Evolutionary conservation across 2,329 filamentous ascomycete genomes (phyloP).

Genomic region (Immersiporthe knoxdaviesiana): DNA sequence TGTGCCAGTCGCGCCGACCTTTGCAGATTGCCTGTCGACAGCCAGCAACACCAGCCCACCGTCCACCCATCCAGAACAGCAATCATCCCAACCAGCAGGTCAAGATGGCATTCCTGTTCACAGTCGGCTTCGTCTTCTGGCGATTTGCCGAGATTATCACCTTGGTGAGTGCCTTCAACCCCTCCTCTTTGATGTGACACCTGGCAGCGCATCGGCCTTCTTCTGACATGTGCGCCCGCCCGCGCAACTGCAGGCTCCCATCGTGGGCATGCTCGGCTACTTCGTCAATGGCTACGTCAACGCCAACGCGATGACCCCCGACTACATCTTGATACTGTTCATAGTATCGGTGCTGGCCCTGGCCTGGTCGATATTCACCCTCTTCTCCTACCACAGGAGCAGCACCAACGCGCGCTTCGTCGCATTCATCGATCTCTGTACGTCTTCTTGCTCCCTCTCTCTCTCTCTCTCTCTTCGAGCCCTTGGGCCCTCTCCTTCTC

Average conservation of each 20-base stretch:
- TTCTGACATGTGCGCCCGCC: slow-evolving; percentile 10
- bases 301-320: slow-evolving; percentile 61
- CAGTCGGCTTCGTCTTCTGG: slow-evolving; percentile 65
- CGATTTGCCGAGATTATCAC: slow-evolving; percentile 66
- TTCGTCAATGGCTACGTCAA: slow-evolving; percentile 65
- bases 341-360: slow-evolving; percentile 66
- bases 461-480: too few relatives aligned
- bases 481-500: not conserved
- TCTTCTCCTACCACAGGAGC: slow-evolving; percentile 69
- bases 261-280: slow-evolving; percentile 68
- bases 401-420: slow-evolving; percentile 65
- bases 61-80: not conserved
- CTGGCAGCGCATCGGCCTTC: too few relatives aligned
- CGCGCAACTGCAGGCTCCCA: slow-evolving; percentile 55
- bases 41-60: not conserved
- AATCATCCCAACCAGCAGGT: not conserved
- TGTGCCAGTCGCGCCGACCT: not conserved
- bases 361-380: slow-evolving; percentile 66
- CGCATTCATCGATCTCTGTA: slow-evolving; percentile 58
- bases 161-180: slow-evolving; percentile 47
- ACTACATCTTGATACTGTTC: slow-evolving; percentile 68
- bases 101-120: slow-evolving; percentile 60
- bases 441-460: not conserved
- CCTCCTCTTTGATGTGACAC: not conserved
- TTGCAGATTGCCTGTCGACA: not conserved